phyloP scores from a whole-genome alignment of 139 green algal species.

The Chlamydomonas incerta region DNA sequence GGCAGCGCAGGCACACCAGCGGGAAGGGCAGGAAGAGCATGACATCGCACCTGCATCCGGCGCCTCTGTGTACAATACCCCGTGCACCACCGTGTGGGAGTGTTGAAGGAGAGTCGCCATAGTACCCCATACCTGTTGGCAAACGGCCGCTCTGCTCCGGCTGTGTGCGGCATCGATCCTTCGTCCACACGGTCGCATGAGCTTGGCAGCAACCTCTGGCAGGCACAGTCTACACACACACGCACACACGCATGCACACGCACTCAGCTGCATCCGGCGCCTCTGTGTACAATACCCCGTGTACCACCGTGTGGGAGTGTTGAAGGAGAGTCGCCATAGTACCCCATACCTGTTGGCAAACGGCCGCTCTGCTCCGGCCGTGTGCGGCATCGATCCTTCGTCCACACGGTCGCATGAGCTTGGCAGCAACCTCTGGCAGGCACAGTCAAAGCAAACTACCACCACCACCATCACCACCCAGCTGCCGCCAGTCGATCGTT shows the following conservation, averaged over 20 bases:
- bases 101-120: slow-evolving; percentile 45
- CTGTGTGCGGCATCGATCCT: slow-evolving; percentile 51
- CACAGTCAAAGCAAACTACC: too few species aligned
- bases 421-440: slow-evolving; percentile 37
- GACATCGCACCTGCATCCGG: not conserved
- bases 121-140: slow-evolving; percentile 13
- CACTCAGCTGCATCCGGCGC: slow-evolving; percentile 4
- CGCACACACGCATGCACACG: slow-evolving; percentile 81
- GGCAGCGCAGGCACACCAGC: slow-evolving; percentile 25
- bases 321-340: too few species aligned
- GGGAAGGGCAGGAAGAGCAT: slow-evolving; percentile 82
- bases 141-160: slow-evolving; percentile 40
- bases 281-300: not conserved
- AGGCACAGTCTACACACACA: slow-evolving; percentile 57
- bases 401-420: not conserved
- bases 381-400: slow-evolving; percentile 45
- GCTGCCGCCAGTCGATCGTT: too few species aligned
- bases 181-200: slow-evolving; percentile 46
- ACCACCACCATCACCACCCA: too few species aligned
- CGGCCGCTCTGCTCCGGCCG: not conserved
- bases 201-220: slow-evolving; percentile 52
- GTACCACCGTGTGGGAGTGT: too few species aligned
- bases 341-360: too few species aligned
- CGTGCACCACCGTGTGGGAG: slow-evolving; percentile 11
- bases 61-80: slow-evolving; percentile 36